Evolutionary conservation across 2,329 filamentous ascomycete genomes (phyloP), one percentile per base, ranked within the genome.

Genomic region (Diaporthe sp.): DNA sequence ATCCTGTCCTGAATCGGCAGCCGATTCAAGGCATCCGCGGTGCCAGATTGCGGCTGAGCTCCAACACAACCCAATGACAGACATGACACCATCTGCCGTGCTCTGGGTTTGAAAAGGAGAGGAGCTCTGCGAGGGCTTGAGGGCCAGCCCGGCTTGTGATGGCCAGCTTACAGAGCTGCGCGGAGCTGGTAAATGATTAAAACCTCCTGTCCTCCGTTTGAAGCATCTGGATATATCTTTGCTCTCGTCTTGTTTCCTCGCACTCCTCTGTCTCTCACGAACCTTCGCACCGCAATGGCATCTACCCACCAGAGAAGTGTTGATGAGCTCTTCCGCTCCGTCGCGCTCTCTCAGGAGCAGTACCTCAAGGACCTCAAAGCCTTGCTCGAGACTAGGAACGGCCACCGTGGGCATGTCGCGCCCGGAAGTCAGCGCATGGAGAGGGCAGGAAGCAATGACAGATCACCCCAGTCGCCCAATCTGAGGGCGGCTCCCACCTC

Each of bases 291-390:
- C 13, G 37, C 34, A 42, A 74, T 74, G 73, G 57, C 73, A n/a
- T 49, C 39, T 19, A 44, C 12, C 25, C 73, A 62, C 19, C 73
- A 61, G 13, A 74, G 58, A 25, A 65, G 17, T 28, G n/a, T 61
- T 34, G 73, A 74, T 37, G 73, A 74, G n/a, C 65, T 74, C 8
- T 70, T 74, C 46, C 73, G 67, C 57, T 58, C 73, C 25, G 1
- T 74, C 53, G 73, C 72, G 53, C 53, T 46, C 34, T 61, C 65
- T 13, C 73, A 74, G 22, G 73, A 74, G 53, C 73, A 74, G 34
- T 74, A 72, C 49, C 65, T 74, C 55, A 74, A 72, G 34, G 55
- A 39, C 22, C 67, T 74, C 13, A 71, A 17, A 31, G 51, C 67
- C 53, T 28, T 74, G 34, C 67, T 57, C 19, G 73, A 74, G 31